A percentile compares a stretch with the other conserved stretches of the same genome.
These are phyloP conservation scores for Pilasporangium apinafurcum DNA, from an alignment of 352 stramenopile genomes.

Conservation along the genomic window DNA sequence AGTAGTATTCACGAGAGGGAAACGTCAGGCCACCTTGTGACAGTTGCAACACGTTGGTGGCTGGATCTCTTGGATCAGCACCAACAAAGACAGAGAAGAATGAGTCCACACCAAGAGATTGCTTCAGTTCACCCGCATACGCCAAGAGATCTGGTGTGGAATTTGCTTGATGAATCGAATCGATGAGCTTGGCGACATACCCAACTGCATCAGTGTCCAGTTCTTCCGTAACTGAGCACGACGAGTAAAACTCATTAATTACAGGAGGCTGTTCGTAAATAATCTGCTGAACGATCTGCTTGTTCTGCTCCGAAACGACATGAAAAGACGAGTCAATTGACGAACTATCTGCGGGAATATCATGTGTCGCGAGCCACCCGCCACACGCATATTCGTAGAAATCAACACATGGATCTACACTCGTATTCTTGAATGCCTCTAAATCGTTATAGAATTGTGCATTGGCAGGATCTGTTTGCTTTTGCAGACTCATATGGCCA, in stretches of 20 bases:
- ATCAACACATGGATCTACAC: conserved; percentile 56
- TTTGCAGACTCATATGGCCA: not conserved
- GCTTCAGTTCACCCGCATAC: conserved; percentile 34
- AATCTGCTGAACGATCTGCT: conserved; percentile 44
- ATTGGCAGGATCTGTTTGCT: conserved; percentile 1
- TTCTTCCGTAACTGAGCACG: conserved; percentile 36
- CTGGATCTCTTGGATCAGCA: conserved; percentile 37
- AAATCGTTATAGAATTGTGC: conserved; percentile 33
- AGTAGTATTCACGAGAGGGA: conserved; percentile 59
- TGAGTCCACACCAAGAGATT: conserved; percentile 31
- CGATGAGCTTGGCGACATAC: conserved; percentile 31
- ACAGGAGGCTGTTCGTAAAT: conserved; percentile 43
- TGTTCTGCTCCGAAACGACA: conserved; percentile 39
- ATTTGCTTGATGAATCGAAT: conserved; percentile 25
- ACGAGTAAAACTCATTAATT: conserved; percentile 47
- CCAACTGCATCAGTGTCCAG: conserved; percentile 28
- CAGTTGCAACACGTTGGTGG: conserved; percentile 35
- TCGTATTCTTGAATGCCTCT: conserved; percentile 43
- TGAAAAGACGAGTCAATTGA: conserved; percentile 53
- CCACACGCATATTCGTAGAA: conserved; percentile 78
- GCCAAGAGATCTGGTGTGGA: conserved; percentile 32
- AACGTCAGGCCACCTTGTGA: conserved; percentile 53
- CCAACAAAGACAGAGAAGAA: conserved; percentile 47
- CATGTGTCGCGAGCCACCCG: conserved; percentile 50
- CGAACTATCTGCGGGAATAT: conserved; percentile 37